These are phyloP conservation scores for Sanchytrium tribonematis DNA, from an alignment of 371 early-diverging fungal genomes.

Conservation along the genomic window DNA sequence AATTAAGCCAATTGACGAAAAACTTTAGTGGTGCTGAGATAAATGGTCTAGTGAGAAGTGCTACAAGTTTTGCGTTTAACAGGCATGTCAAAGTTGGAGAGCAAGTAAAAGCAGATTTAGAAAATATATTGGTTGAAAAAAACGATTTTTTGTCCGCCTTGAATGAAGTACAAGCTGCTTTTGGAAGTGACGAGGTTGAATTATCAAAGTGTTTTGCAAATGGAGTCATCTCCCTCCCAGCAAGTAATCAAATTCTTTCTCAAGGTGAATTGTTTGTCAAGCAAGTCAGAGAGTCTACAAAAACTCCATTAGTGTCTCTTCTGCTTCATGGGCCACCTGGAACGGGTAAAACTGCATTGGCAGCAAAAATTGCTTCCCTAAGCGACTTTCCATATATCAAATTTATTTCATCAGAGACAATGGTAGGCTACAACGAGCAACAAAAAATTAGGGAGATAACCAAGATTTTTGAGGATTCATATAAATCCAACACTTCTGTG, in stretches of 20 bases:
- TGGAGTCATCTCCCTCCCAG: constrained; percentile 47
- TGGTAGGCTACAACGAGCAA: constrained; percentile 81
- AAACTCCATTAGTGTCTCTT: constrained; percentile 62
- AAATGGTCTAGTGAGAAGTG: constrained; percentile 85
- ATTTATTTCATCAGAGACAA: constrained; percentile 81
- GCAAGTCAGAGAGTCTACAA: constrained; percentile 47
- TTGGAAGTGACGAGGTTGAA: constrained; percentile 86
- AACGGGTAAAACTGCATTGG: constrained; percentile 89
- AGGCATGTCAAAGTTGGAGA: constrained; percentile 79
- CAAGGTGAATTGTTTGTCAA: constrained; percentile 57
- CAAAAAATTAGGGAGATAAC: constrained; percentile 77
- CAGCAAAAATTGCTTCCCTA: constrained; percentile 75
- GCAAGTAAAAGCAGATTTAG: constrained; percentile 43
- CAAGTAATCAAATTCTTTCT: constrained; percentile 35
- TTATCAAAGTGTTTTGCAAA: constrained; percentile 52
- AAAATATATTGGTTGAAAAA: constrained; percentile 60
- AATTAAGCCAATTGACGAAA: constrained; percentile 74
- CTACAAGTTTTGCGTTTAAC: constrained; percentile 95
- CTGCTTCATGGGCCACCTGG: constrained; percentile 71
- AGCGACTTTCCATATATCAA: constrained; percentile 95
- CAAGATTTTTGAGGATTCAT: constrained; percentile 84
- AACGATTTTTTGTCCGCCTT: constrained; percentile 82
- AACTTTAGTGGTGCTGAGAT: constrained; percentile 99
- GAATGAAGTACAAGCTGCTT: constrained; percentile 88
- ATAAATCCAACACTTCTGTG: constrained; percentile 80